A percentile compares a stretch with the other conserved stretches of the same genome.
phyloP scores from a whole-genome alignment of 768 basidiomycete genomes.

The Dioszegia crocea region DNA sequence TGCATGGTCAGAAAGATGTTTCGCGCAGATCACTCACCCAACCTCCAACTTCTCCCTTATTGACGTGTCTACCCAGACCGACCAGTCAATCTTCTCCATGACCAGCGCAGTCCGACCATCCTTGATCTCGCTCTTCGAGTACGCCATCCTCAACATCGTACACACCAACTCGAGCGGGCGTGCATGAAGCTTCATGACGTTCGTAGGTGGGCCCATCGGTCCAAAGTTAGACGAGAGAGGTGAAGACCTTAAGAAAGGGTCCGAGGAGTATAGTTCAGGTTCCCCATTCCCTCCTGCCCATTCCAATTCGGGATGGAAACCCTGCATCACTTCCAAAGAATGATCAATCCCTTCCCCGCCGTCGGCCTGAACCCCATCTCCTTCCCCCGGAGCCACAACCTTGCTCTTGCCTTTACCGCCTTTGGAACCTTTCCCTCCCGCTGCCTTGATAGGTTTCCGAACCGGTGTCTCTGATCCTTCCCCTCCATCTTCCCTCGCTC shows the following conservation, averaged over 20 bases:
- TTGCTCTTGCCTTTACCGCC: constrained; percentile 2
- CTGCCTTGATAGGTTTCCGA: background rate
- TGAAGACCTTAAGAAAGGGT: background rate
- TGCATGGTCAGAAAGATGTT: background rate
- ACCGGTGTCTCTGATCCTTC: background rate
- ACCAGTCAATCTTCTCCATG: constrained; percentile 24
- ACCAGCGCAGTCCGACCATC: background rate
- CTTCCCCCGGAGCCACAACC: background rate
- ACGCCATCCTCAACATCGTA: constrained; percentile 37
- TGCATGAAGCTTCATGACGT: constrained; percentile 31
- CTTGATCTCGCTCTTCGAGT: constrained; percentile 18
- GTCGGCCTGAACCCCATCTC: background rate
- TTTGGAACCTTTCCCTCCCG: background rate
- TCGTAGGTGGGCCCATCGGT: background rate
- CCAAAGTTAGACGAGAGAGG: background rate
- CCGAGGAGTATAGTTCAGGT: background rate
- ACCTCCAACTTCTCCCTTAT: constrained; percentile 19
- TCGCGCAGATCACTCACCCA: constrained; percentile 41
- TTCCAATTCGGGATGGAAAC: constrained; percentile 10
- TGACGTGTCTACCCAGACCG: constrained; percentile 14
- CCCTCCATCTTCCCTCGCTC: constrained; percentile 4
- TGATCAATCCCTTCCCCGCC: constrained; percentile 3
- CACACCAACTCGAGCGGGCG: constrained; percentile 34
- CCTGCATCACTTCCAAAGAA: constrained; percentile 11
- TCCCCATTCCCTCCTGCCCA: background rate